Evolutionary conservation across 257 asterid genomes (phyloP).

Genomic region (Solanum chiquidenum): DNA sequence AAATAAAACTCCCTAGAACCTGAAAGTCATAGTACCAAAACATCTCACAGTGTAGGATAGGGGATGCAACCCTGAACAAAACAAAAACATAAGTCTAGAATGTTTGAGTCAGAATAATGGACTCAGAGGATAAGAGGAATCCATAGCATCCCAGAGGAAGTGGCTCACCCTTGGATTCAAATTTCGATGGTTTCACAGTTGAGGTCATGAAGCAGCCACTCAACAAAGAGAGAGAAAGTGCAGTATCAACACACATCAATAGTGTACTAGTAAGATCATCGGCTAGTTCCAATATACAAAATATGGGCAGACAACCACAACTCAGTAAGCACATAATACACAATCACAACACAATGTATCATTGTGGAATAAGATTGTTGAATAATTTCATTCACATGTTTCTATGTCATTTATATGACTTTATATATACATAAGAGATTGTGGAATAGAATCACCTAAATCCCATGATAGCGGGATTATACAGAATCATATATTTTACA

Average conservation of each 20-base stretch:
- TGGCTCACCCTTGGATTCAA: not conserved
- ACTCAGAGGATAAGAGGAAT: not conserved
- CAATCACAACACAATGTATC: not conserved
- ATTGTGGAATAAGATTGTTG: not conserved
- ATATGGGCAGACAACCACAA: not conserved
- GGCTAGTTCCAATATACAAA: not conserved
- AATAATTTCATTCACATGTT: not conserved
- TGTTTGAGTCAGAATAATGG: not conserved
- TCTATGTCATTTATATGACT: not conserved
- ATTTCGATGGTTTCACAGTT: not conserved
- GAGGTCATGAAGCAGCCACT: not conserved
- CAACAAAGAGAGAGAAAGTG: not conserved
- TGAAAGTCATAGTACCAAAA: not conserved
- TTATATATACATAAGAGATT: not conserved
- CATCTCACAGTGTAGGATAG: not conserved
- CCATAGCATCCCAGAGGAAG: not conserved
- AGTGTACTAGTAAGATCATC: not conserved
- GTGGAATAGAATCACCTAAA: not conserved
- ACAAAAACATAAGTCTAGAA: not conserved
- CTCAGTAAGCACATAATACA: not conserved
- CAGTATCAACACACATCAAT: not conserved
- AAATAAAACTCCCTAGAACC: not conserved
- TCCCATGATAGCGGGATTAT: not conserved
- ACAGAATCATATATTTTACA: not conserved
- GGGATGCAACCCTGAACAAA: not conserved